Conservation (phyloP, 2,329 filamentous ascomycete genomes). For the Aspergillus bombycis region DNA sequence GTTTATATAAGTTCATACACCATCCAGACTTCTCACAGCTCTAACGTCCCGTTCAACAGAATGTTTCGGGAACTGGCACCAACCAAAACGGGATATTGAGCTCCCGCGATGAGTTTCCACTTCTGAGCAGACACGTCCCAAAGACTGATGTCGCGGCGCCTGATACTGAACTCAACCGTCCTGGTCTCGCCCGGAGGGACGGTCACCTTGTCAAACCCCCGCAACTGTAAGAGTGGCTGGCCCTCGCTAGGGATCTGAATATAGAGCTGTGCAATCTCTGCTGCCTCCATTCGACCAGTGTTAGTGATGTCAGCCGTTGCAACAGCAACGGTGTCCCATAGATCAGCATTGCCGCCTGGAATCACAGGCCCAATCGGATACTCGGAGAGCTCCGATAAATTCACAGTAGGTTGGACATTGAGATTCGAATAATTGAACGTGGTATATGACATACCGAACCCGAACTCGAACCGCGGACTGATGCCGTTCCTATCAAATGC, state of each 20-base stretch:
- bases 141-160: slow-evolving; percentile 64
- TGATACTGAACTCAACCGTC: slow-evolving; percentile 57
- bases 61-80: slow-evolving; percentile 4
- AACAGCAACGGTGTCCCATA: slow-evolving; percentile 27
- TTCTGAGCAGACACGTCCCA: slow-evolving; percentile 64
- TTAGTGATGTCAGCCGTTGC: slow-evolving; percentile 69
- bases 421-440: slow-evolving; percentile 68
- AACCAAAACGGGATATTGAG: neutral
- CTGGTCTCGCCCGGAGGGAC: slow-evolving; percentile 36
- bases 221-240: slow-evolving; percentile 56
- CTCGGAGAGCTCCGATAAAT: slow-evolving; percentile 59
- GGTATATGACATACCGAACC: slow-evolving; percentile 75
- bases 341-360: slow-evolving; percentile 43
- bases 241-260: slow-evolving; percentile 28
- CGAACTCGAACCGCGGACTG: slow-evolving; percentile 23
- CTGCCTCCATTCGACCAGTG: slow-evolving; percentile 67
- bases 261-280: slow-evolving; percentile 69
- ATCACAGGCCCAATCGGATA: neutral
- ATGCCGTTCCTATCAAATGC: slow-evolving; percentile 25
- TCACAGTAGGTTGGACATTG: slow-evolving; percentile 59
- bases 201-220: slow-evolving; percentile 65
- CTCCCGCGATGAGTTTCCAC: slow-evolving; percentile 48
- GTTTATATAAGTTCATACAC: too few species aligned
- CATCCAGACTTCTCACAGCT: too few species aligned
- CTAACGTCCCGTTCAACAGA: neutral